phyloP scores from a whole-genome alignment of 306 rosid genomes.

The Sphenostylis stenocarpa region DNA sequence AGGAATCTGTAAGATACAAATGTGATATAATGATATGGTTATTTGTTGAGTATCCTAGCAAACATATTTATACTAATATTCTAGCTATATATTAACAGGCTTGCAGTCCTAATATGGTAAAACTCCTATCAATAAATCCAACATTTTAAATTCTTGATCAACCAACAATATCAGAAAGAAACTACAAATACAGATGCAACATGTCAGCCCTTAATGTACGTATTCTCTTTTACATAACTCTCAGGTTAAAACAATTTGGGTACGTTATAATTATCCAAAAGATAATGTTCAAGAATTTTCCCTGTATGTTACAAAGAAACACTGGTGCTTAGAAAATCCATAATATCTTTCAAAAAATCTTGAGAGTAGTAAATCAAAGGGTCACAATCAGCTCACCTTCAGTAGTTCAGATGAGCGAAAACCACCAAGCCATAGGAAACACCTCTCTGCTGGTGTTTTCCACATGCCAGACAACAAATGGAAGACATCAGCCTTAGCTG shows the following conservation, averaged over 20 bases:
- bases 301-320: background rate
- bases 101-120: background rate
- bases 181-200: background rate
- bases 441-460: slow-evolving; percentile 98
- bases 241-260: background rate
- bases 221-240: background rate
- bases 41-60: background rate
- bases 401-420: slow-evolving; percentile 93
- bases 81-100: background rate
- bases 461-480: slow-evolving; percentile 98
- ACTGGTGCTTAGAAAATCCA: background rate
- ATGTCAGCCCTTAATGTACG: background rate
- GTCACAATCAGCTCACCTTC: slow-evolving; percentile 55
- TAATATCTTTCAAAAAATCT: slow-evolving; percentile 10
- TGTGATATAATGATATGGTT: background rate
- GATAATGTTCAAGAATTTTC: background rate
- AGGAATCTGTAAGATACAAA: background rate
- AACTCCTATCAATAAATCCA: background rate
- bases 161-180: background rate
- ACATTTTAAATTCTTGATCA: background rate
- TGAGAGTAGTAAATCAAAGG: slow-evolving; percentile 2
- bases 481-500: slow-evolving; percentile 95
- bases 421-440: slow-evolving; percentile 98
- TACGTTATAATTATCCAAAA: background rate
- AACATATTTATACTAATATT: background rate